Percentiles rank a stretch among this genome's conserved stretches.
These are phyloP conservation scores for Botrytis galanthina DNA, from an alignment of 2,329 filamentous ascomycete genomes.

Conservation along the genomic window DNA sequence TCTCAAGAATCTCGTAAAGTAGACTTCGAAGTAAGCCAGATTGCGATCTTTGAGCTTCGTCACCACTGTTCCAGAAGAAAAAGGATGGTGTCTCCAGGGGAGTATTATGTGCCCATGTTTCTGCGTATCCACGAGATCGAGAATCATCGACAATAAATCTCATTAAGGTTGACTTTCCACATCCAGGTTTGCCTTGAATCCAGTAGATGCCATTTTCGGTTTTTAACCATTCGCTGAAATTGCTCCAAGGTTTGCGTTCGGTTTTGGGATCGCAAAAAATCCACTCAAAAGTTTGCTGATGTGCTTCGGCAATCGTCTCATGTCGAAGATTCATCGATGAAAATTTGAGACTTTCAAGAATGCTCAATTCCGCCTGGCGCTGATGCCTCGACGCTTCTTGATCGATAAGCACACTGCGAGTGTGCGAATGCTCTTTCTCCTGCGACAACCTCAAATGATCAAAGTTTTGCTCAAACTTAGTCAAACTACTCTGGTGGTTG, in stretches of 20 bases:
- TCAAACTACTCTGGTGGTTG: neutral
- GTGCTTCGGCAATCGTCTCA: slow-evolving; percentile 9
- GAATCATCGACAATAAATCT: slow-evolving; percentile 21
- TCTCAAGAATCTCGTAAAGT: neutral
- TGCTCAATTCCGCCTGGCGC: neutral
- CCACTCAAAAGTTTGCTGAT: slow-evolving; percentile 24
- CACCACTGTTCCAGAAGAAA: slow-evolving; percentile 46
- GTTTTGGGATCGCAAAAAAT: neutral
- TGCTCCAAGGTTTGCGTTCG: neutral
- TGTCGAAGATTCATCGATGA: slow-evolving; percentile 14
- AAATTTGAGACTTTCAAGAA: slow-evolving; percentile 20
- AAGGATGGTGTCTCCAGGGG: slow-evolving; percentile 40
- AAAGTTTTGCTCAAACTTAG: neutral
- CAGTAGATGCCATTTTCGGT: slow-evolving; percentile 20
- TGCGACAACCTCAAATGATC: neutral
- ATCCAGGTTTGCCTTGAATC: slow-evolving; percentile 30
- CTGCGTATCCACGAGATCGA: slow-evolving; percentile 22
- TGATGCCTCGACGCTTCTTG: neutral
- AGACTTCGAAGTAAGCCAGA: neutral
- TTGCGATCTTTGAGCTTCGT: neutral
- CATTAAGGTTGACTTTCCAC: slow-evolving; percentile 34
- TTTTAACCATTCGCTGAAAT: slow-evolving; percentile 23
- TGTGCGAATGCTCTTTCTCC: neutral
- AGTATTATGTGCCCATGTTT: slow-evolving; percentile 32
- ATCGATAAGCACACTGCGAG: neutral